Evolutionary conservation across 768 basidiomycete genomes (phyloP).

Genomic region (Phaeolepiota aurea): DNA sequence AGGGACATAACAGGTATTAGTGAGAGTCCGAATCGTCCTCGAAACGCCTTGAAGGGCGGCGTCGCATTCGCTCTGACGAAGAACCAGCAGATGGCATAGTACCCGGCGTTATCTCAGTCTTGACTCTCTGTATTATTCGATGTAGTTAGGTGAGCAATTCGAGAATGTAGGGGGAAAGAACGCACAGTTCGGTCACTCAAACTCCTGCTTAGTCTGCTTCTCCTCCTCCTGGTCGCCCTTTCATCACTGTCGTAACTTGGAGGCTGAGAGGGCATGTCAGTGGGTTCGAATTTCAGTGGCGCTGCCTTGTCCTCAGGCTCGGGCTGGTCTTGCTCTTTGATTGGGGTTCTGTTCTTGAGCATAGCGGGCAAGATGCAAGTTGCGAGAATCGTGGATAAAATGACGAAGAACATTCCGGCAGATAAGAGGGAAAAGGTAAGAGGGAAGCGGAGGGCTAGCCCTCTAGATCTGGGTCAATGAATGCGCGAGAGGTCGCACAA

Average conservation of each 20-base stretch:
- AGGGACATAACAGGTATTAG: too few species aligned
- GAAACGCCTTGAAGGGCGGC: too few species aligned
- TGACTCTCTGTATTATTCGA: too few species aligned
- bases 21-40: too few species aligned
- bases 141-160: too few species aligned
- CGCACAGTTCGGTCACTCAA: slow-evolving; percentile 15
- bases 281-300: neutral
- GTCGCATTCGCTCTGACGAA: too few species aligned
- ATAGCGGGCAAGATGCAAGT: slow-evolving; percentile 44
- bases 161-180: slow-evolving; percentile 1
- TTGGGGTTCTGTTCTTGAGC: slow-evolving; percentile 11
- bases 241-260: slow-evolving; percentile 11
- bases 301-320: slow-evolving; percentile 3
- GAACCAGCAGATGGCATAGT: too few species aligned
- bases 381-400: slow-evolving; percentile 37
- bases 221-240: slow-evolving; percentile 11
- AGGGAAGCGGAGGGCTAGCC: slow-evolving; percentile 65
- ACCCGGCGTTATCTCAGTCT: too few species aligned
- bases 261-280: neutral
- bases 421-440: slow-evolving; percentile 41
- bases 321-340: slow-evolving; percentile 8
- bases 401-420: slow-evolving; percentile 34
- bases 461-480: slow-evolving; percentile 28
- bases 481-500: neutral
- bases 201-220: slow-evolving; percentile 15